A percentile compares a stretch with the other conserved stretches of the same genome.
These are phyloP conservation scores for Stagonosporopsis cucurbitacearum DNA, from an alignment of 2,329 filamentous ascomycete species.

Conservation along the genomic window DNA sequence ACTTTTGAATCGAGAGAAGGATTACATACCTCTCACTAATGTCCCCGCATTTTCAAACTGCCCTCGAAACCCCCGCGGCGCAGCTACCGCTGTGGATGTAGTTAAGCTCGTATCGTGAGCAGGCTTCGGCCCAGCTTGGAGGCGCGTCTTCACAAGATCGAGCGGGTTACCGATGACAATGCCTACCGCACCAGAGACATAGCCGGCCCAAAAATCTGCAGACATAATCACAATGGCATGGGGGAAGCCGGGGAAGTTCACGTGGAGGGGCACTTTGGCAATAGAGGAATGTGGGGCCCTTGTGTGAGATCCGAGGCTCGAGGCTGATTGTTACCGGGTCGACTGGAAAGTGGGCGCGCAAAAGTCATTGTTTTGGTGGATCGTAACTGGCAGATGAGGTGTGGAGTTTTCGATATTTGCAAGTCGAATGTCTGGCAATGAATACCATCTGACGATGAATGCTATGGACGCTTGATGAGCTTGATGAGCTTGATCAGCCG, in stretches of 20 bases:
- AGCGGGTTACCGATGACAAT: conserved; percentile 91
- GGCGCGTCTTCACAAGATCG: conserved; percentile 77
- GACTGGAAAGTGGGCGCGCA: conserved; percentile 8
- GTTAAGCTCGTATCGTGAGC: conserved; percentile 23
- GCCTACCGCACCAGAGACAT: conserved; percentile 82
- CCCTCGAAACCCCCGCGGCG: conserved; percentile 30
- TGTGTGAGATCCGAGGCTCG: conserved; percentile 27
- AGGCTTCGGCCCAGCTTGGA: conserved; percentile 67
- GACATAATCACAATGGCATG: conserved; percentile 63
- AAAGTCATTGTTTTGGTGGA: conserved; percentile 11
- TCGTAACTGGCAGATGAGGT: neutral
- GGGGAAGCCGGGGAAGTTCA: conserved; percentile 1
- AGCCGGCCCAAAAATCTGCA: conserved; percentile 92
- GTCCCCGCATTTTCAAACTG: conserved; percentile 49
- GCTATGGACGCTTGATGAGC: neutral
- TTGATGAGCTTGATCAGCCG: neutral
- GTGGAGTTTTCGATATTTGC: neutral
- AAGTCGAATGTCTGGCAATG: no score
- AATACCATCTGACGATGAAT: neutral
- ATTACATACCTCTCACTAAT: conserved; percentile 43
- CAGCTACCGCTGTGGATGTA: conserved; percentile 16
- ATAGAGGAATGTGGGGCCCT: conserved; percentile 19
- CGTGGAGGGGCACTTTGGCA: conserved; percentile 23
- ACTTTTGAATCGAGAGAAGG: no score
- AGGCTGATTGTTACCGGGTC: conserved; percentile 15